These are phyloP conservation scores for Vitis amurensis DNA, from an alignment of 164 flowering plant species.

Conservation along the genomic window DNA sequence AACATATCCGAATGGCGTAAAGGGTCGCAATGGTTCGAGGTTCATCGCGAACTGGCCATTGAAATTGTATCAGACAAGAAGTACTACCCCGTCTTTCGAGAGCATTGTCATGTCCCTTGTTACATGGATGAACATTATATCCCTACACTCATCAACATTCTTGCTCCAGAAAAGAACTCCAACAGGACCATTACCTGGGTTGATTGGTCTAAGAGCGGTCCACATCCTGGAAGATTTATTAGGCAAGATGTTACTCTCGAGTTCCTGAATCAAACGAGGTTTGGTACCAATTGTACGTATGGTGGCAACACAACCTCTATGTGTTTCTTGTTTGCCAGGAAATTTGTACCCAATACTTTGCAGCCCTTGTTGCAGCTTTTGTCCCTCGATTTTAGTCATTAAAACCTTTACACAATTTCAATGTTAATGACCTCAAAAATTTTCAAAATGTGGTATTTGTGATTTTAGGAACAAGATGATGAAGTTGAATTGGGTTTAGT, in stretches of 20 bases:
- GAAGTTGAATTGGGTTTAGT: too few species aligned
- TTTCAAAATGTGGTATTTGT: not conserved
- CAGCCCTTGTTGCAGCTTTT: constrained; percentile 26
- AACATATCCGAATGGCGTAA: constrained; percentile 49
- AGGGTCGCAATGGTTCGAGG: constrained; percentile 71
- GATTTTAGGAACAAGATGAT: too few species aligned
- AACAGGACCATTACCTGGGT: constrained; percentile 61
- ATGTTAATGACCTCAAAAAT: not conserved
- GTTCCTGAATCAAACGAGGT: constrained; percentile 32
- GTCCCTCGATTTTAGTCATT: not conserved
- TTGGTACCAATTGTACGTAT: constrained; percentile 31
- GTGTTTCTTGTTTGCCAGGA: constrained; percentile 64
- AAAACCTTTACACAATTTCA: not conserved
- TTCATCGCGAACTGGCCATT: constrained; percentile 36
- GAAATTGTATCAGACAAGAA: constrained; percentile 39
- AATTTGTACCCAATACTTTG: constrained; percentile 39
- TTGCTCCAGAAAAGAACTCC: constrained; percentile 21
- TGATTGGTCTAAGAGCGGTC: constrained; percentile 55
- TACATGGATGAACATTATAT: constrained; percentile 66
- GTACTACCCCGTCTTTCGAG: constrained; percentile 31
- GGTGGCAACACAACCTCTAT: constrained; percentile 28
- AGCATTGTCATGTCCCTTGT: constrained; percentile 41
- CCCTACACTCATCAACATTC: constrained; percentile 43
- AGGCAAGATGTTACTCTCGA: constrained; percentile 27
- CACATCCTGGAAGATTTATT: constrained; percentile 47